These are phyloP conservation scores for Aspergillus sclerotialis DNA, from an alignment of 2,329 filamentous ascomycete genomes.

Conservation along the genomic window DNA sequence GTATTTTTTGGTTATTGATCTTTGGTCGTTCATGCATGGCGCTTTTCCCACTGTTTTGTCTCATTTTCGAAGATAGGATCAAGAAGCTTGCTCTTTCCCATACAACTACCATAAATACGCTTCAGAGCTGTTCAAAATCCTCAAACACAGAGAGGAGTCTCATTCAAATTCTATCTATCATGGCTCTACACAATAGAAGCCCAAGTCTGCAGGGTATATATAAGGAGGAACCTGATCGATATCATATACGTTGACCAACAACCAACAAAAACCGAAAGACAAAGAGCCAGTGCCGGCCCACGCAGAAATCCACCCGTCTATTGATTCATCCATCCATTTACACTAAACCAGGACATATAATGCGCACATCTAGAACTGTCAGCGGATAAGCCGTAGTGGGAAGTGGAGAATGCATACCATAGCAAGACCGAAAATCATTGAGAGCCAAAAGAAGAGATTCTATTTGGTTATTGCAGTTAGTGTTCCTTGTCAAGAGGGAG, in stretches of 20 bases:
- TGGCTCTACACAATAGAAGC: too few species aligned
- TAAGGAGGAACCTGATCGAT: too few species aligned
- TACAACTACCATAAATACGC: too few species aligned
- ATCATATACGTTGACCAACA: too few species aligned
- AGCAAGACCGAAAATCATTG: slow-evolving; percentile 79
- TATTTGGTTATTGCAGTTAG: not conserved
- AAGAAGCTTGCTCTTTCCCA: too few species aligned
- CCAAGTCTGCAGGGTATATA: too few species aligned
- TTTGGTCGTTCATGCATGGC: not conserved
- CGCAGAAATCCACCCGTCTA: not conserved
- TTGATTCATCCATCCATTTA: not conserved
- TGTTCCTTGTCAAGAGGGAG: not conserved
- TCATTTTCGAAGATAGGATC: not conserved
- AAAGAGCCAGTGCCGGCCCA: not conserved
- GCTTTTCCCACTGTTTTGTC: not conserved
- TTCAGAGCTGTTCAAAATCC: too few species aligned
- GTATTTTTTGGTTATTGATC: slow-evolving; percentile 1
- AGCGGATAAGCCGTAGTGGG: slow-evolving; percentile 6
- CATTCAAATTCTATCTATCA: too few species aligned
- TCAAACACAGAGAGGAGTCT: too few species aligned
- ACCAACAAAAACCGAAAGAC: not conserved
- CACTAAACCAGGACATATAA: slow-evolving; percentile 51
- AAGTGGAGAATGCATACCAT: slow-evolving; percentile 67
- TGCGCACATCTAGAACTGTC: slow-evolving; percentile 47
- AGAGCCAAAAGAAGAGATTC: slow-evolving; percentile 68